Evolutionary conservation across 306 rosid species (phyloP).

Genomic region (Ceratonia siliqua): DNA sequence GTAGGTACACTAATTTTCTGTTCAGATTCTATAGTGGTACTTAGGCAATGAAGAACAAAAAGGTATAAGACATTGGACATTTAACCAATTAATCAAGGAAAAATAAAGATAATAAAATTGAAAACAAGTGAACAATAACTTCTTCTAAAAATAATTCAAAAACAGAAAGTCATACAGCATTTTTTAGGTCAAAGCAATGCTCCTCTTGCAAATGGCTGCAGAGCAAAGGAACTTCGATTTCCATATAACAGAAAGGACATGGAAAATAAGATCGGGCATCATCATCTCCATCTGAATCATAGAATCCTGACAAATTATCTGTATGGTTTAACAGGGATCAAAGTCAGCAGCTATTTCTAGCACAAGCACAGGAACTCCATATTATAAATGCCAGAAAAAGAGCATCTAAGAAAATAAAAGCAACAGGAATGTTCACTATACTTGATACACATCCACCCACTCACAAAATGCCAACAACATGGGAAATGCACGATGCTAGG

Average conservation of each 20-base stretch:
- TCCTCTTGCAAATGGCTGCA: constrained; percentile 80
- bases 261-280: constrained; percentile 56
- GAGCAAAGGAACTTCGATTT: constrained; percentile 60
- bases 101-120: neutral
- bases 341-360: constrained; percentile 18
- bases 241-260: constrained; percentile 90
- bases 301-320: constrained; percentile 45
- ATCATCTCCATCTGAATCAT: constrained; percentile 66
- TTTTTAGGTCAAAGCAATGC: constrained; percentile 72
- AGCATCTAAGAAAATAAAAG: constrained; percentile 15
- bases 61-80: neutral
- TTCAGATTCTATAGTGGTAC: neutral
- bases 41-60: constrained; percentile 2
- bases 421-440: neutral
- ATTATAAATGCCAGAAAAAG: neutral
- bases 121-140: constrained; percentile 9
- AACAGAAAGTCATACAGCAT: constrained; percentile 56
- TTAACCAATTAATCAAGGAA: constrained; percentile 2
- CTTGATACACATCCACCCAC: neutral
- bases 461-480: neutral
- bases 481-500: neutral
- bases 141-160: neutral
- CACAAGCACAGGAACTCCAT: constrained; percentile 10
- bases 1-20: neutral
- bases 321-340: constrained; percentile 29